Evolutionary conservation across 2,329 filamentous ascomycete genomes (phyloP), one percentile per base, ranked within the genome.

Genomic region (Aspergillus brunneoviolaceus): DNA sequence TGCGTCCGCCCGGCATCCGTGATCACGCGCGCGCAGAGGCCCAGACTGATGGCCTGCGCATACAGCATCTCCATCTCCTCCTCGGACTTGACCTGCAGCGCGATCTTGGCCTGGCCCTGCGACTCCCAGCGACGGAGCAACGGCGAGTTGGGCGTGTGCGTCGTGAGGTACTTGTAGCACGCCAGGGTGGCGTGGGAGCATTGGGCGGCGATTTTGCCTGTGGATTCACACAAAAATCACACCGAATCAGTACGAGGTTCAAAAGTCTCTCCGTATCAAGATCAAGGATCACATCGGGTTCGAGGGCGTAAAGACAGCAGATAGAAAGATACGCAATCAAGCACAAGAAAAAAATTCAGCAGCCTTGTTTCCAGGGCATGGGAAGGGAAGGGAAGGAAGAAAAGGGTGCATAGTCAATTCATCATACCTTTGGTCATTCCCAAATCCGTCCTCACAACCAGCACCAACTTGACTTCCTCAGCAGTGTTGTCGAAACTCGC

Each of bases 151-250:
- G 81, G 76, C n/a, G 85, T 80, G 57, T 80, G 77, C 49, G 81
- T 78, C 59, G 86, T 78, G 65, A 96, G 87, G 60, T 87, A 81
- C 80, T 97, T 98, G 87, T 96, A 99, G 85, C 94, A 98, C 58
- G 94, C 93, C 59, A 99, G 87, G 3, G 94, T 96, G n/a, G 95
- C 95, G 77, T 98, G 95, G 53, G 89, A 90, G 79, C 90, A 94
- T 79, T 98, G 95, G 7, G 95, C 95, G 59, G 92, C 95, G 70
- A 98, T 97, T 83, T 99, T 99, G 70, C 94, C 94, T 96, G 65
- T 50, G 9, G 27, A 49, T n/a, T n/a, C 42, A 23, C 47, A 4
- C 19, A n/a, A 19, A 14, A 39, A 16, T 48, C 10, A 19, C 14
- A 33, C 52, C 9, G 27, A 29, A 16, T 33, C 55, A 35, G 33